Evolutionary conservation across 2,329 filamentous ascomycete genomes (phyloP), one percentile per base, ranked within the genome.

Genomic region (Lachnellula suecica): DNA sequence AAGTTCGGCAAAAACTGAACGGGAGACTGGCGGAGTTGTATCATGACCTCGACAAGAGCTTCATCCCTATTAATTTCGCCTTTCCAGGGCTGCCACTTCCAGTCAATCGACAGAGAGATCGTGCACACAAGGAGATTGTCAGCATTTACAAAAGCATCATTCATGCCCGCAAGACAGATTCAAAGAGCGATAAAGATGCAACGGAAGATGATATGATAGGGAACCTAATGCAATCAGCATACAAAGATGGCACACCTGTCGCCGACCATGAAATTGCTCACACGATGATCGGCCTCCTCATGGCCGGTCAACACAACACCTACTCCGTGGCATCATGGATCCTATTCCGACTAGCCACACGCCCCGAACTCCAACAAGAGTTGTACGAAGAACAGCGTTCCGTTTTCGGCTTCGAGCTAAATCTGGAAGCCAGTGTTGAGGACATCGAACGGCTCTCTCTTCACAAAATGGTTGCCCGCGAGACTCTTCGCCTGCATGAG

Each of bases 211-310:
- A 96, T 71, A 95, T 96, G 79, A 91, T 96, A 71, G 91, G 88
- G 83, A 91, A 94, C 66, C 75, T 96, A 59, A 94, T 95, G 90
- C 84, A 83, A 62, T 90, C 85, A 63, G 79, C 76, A 22, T 96
- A 96, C 81, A 96, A 95, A 76, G 83, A 93, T 62, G 91, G 90
- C 61, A 84, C 76, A 35, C 77, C 78, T 5, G 79, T 95, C n/a
- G 87, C 91, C 15, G 91, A 96, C 66, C 79, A 87, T 64, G 90
- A 96, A 71, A 82, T 95, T 53, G 90, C 91, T 20, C 88, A 94
- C 73, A 93, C 96, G 82, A 93, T 96, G 89, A 96, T 96, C 71
- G 90, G 90, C 5, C 80, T 96, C 20, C 83, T 96, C 57, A 95
- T 96, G 90, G 91, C 89, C 53, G 91, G 91, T 51, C 91, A 96